Evolutionary conservation across 2,329 filamentous ascomycete species (phyloP).

Genomic region (Intubia oerlemansii): DNA sequence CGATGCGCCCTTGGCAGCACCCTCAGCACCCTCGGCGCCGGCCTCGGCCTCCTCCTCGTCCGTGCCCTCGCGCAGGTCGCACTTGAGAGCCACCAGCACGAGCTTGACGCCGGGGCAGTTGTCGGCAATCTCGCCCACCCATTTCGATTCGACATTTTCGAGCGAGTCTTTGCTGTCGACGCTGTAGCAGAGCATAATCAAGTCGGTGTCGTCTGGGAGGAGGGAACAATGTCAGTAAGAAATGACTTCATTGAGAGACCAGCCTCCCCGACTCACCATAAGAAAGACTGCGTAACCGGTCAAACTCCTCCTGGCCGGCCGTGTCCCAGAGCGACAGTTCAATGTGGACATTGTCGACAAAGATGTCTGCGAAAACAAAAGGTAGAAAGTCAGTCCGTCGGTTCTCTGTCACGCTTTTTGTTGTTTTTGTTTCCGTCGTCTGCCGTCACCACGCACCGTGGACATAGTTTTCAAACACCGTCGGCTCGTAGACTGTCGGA

Average conservation of each 20-base stretch:
- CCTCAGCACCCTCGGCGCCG: slow-evolving; percentile 13
- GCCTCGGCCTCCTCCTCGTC: slow-evolving; percentile 52
- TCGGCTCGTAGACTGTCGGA: slow-evolving; percentile 94
- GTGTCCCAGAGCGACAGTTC: slow-evolving; percentile 97
- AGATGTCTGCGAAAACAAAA: slow-evolving; percentile 78
- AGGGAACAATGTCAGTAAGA: slow-evolving; percentile 4
- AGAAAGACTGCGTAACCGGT: slow-evolving; percentile 80
- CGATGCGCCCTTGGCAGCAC: slow-evolving; percentile 8
- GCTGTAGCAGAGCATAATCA: slow-evolving; percentile 97
- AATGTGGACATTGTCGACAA: slow-evolving; percentile 92
- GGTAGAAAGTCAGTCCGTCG: too few species aligned
- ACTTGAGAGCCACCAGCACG: slow-evolving; percentile 89
- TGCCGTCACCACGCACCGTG: slow-evolving; percentile 44
- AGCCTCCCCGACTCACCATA: slow-evolving; percentile 63
- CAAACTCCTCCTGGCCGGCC: slow-evolving; percentile 96
- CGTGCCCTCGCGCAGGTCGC: slow-evolving; percentile 66
- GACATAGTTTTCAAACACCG: slow-evolving; percentile 97
- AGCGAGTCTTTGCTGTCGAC: slow-evolving; percentile 91
- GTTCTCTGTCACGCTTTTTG: too few species aligned
- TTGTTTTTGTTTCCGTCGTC: too few species aligned
- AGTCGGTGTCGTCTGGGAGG: slow-evolving; percentile 77
- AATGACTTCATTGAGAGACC: too few species aligned
- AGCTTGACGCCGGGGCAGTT: slow-evolving; percentile 93
- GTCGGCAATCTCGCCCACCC: slow-evolving; percentile 94
- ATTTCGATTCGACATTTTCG: slow-evolving; percentile 97